Evolutionary conservation across 2,329 filamentous ascomycete genomes (phyloP), one percentile per base, ranked within the genome.

Genomic region (Fusarium siculi): DNA sequence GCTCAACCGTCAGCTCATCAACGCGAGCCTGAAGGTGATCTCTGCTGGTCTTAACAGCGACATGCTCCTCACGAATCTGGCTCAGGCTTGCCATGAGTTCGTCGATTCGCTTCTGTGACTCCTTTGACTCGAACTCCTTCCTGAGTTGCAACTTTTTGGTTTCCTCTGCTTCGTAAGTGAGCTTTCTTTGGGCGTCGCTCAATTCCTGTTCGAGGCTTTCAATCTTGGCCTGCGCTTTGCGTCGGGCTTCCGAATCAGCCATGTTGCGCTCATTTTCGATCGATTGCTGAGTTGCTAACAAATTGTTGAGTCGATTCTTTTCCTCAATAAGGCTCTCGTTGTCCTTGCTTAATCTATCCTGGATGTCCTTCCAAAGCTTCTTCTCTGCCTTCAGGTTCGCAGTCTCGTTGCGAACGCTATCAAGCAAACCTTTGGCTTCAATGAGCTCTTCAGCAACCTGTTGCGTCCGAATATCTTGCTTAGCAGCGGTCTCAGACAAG

Each of bases 341-440:
- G 79, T 98, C 95, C 77, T 96, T 94, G 70, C 90, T 93, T 47
- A 98, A 87, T 58, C 97, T 91, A 72, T 93, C 92, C 80, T 98
- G 95, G 39, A 98, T 97, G 63, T 93, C 94, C 84, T 96, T 97
- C 93, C 93, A 97, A 15, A 99, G 87, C 42, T 94, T 93, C 84
- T 97, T 97, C 82, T 98, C 96, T 0, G 96, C 95, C 81, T 97
- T 97, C 39, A 98, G 88, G 78, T 98, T 98, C 21, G 95, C 92
- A 60, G 92, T 94, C 80, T 99, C 96, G 73, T 94, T 95, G 58
- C 95, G 93, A 82, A 98, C 89, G 78, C 94, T 95, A 78, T 99
- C 96, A 7, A 93, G 86, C 58, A 96, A 84, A 37, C 93, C 93
- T 80, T 92, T 93, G 9, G 93, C 91, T 80, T 98, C 96, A 15